These are phyloP conservation scores for Zangia roseola DNA, from an alignment of 768 basidiomycete species.

Conservation along the genomic window DNA sequence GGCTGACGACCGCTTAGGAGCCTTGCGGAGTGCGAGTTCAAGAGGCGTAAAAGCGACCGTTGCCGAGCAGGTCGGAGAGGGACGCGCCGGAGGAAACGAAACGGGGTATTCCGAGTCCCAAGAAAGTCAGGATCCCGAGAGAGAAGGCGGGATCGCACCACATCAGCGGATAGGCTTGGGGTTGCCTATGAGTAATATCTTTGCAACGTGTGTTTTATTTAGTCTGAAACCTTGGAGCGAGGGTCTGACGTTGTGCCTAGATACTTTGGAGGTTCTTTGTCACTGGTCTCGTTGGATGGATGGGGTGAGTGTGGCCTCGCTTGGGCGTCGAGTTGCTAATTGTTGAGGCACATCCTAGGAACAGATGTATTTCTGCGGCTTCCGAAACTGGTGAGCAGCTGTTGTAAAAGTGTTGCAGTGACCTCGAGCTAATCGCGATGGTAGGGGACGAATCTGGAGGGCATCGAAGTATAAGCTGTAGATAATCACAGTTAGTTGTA, in stretches of 20 bases:
- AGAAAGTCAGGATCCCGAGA: conserved; percentile 37
- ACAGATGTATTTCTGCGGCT: conserved; percentile 81
- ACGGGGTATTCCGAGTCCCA: conserved; percentile 23
- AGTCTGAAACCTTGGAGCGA: background rate
- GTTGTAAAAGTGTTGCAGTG: background rate
- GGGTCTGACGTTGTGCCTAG: conserved; percentile 34
- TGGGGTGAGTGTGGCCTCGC: conserved; percentile 57
- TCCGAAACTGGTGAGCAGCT: conserved; percentile 66
- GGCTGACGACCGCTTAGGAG: conserved; percentile 63
- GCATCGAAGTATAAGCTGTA: conserved; percentile 63
- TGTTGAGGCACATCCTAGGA: conserved; percentile 41
- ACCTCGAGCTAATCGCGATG: background rate
- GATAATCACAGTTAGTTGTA: background rate
- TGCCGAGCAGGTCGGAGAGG: conserved; percentile 66
- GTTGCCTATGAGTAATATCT: conserved; percentile 87
- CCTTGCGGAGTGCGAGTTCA: conserved; percentile 60
- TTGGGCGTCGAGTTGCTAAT: background rate
- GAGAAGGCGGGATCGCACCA: conserved; percentile 44
- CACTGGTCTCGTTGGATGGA: conserved; percentile 77
- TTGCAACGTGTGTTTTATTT: conserved; percentile 59
- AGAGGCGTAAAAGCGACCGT: conserved; percentile 75
- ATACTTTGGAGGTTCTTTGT: conserved; percentile 81
- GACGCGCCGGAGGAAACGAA: conserved; percentile 25
- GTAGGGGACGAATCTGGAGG: conserved; percentile 84
- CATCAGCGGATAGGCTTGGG: conserved; percentile 79